These are phyloP conservation scores for Amaranthus cruentus DNA, from an alignment of 148 eudicot genomes.

Conservation along the genomic window DNA sequence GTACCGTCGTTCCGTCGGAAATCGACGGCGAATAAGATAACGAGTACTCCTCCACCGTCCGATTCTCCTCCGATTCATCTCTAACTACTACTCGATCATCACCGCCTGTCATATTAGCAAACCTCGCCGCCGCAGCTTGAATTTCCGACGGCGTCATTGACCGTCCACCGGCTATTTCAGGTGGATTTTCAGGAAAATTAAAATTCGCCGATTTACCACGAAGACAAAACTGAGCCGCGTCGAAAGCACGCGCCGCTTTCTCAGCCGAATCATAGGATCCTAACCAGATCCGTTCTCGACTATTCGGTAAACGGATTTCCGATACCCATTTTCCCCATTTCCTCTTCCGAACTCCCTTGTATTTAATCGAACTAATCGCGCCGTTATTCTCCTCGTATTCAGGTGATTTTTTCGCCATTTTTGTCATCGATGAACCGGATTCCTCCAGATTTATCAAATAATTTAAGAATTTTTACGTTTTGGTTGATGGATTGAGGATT, in stretches of 20 bases:
- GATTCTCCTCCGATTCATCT: not conserved
- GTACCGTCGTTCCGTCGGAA: conserved; percentile 24
- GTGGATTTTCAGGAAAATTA: conserved; percentile 72
- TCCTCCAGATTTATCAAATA: too few species aligned
- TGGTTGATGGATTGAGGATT: too few species aligned
- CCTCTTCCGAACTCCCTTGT: conserved; percentile 75
- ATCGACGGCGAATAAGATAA: conserved; percentile 27
- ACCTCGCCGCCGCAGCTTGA: conserved; percentile 49
- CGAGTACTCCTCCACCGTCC: conserved; percentile 13
- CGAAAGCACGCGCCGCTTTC: conserved; percentile 88
- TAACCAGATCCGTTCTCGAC: conserved; percentile 84
- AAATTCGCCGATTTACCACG: conserved; percentile 68
- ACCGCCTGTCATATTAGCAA: conserved; percentile 30
- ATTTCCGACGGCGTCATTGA: conserved; percentile 52
- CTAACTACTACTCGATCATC: not conserved
- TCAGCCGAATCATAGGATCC: conserved; percentile 62
- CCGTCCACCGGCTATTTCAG: conserved; percentile 41
- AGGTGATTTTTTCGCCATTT: not conserved
- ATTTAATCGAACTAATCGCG: conserved; percentile 26
- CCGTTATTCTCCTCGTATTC: not conserved
- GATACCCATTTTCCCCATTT: conserved; percentile 96
- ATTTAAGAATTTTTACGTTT: not conserved
- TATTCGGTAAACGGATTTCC: conserved; percentile 72
- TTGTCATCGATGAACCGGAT: too few species aligned
- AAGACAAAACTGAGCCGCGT: conserved; percentile 78